Conservation (phyloP, 2,329 filamentous ascomycete species). For the Coleophoma cylindrospora region DNA sequence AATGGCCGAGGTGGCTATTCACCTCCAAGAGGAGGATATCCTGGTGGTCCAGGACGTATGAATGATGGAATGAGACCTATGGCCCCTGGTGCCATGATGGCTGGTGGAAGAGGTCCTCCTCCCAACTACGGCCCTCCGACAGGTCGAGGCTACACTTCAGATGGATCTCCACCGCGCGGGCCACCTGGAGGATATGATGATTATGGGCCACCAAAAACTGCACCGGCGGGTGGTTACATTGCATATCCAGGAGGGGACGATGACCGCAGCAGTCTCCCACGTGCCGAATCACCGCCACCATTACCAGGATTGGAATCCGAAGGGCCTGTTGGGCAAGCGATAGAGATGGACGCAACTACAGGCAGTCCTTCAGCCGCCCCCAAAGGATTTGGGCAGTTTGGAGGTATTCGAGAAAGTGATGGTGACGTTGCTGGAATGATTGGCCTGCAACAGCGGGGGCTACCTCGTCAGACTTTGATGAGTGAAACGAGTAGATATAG, state of each 20-base stretch:
- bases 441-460: constrained; percentile 49
- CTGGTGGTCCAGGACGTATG: constrained; percentile 25
- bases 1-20: constrained; percentile 50
- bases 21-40: constrained; percentile 16
- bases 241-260: constrained; percentile 17
- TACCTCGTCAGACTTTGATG: constrained; percentile 44
- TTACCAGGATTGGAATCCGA: constrained; percentile 40
- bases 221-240: constrained; percentile 13
- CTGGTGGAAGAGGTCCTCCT: constrained; percentile 35
- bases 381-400: constrained; percentile 39
- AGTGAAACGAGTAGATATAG: constrained; percentile 72
- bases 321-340: constrained; percentile 52
- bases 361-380: constrained; percentile 41
- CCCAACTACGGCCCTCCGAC: constrained; percentile 27
- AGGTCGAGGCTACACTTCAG: constrained; percentile 14
- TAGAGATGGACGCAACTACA: constrained; percentile 77
- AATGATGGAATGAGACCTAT: constrained; percentile 24
- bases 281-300: constrained; percentile 61
- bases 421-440: constrained; percentile 71
- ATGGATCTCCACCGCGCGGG: constrained; percentile 7
- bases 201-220: not conserved
- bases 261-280: constrained; percentile 38
- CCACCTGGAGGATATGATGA: constrained; percentile 6
- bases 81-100: constrained; percentile 33
- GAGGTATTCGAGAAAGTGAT: constrained; percentile 56